These are phyloP conservation scores for Fonsecaea monophora DNA, from an alignment of 2,329 filamentous ascomycete genomes.

Conservation along the genomic window DNA sequence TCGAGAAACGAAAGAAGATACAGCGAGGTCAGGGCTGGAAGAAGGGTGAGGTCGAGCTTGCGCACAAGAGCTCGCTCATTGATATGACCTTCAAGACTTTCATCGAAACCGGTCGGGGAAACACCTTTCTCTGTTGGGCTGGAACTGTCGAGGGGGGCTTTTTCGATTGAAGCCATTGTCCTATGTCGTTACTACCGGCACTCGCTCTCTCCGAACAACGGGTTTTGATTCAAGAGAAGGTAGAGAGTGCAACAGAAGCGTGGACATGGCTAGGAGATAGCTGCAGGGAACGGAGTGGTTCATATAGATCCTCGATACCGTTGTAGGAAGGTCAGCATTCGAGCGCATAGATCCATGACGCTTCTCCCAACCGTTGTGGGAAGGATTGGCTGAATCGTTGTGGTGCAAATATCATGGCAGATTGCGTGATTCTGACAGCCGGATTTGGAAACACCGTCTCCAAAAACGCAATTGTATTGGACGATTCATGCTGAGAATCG, in stretches of 20 bases:
- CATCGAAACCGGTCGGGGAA: neutral
- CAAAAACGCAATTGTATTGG: neutral
- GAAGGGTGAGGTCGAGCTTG: constrained; percentile 53
- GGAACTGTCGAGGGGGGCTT: neutral
- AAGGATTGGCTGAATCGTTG: neutral
- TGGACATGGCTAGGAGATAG: neutral
- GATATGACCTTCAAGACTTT: constrained; percentile 35
- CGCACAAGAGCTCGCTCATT: constrained; percentile 51
- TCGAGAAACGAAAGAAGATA: constrained; percentile 55
- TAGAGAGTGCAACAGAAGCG: neutral
- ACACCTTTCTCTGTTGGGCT: neutral
- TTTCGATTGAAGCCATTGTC: constrained; percentile 12
- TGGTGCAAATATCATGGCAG: constrained; percentile 15
- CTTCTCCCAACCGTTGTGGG: neutral
- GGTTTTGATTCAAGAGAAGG: neutral
- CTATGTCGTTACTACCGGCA: neutral
- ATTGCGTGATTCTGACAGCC: constrained; percentile 20
- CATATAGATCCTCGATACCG: neutral
- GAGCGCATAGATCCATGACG: neutral
- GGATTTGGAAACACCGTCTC: neutral
- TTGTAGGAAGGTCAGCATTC: neutral
- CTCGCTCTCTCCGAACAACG: neutral
- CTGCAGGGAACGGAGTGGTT: neutral
- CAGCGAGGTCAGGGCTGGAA: constrained; percentile 53
- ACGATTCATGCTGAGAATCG: neutral